Conservation (phyloP, 257 asterid genomes). For the Solanum piurae region DNA sequence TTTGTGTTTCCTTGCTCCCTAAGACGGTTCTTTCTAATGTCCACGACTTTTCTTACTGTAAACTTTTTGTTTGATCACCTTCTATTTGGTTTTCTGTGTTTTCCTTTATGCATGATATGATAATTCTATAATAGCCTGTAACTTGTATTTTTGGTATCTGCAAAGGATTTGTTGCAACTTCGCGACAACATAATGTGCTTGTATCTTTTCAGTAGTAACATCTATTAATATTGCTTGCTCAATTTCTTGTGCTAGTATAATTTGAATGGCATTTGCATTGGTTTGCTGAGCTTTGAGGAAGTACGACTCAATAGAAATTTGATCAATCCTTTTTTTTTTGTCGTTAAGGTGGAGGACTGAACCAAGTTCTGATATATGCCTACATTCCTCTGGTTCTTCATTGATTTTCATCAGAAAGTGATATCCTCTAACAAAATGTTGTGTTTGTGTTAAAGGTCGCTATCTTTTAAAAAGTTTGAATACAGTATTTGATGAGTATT, state of each 20-base stretch:
- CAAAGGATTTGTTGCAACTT: neutral
- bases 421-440: neutral
- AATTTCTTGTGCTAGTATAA: neutral
- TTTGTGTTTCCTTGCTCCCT: neutral
- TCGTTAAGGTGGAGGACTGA: neutral
- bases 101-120: neutral
- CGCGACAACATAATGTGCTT: neutral
- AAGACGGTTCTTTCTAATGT: neutral
- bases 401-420: neutral
- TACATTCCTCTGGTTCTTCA: neutral
- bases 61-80: neutral
- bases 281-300: neutral
- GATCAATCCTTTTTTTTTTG: neutral
- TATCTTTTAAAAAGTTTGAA: neutral
- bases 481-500: neutral
- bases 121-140: neutral
- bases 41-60: neutral
- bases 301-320: neutral
- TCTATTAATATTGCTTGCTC: neutral
- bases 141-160: neutral
- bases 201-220: neutral
- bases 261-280: neutral
- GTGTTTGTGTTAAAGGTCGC: neutral
- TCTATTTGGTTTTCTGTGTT: neutral
- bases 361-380: rapidly evolving